Percentiles rank a stretch among this genome's conserved stretches.
Evolutionary conservation across 768 basidiomycete species (phyloP).

Genomic region (Cyclocybe cylindracea): DNA sequence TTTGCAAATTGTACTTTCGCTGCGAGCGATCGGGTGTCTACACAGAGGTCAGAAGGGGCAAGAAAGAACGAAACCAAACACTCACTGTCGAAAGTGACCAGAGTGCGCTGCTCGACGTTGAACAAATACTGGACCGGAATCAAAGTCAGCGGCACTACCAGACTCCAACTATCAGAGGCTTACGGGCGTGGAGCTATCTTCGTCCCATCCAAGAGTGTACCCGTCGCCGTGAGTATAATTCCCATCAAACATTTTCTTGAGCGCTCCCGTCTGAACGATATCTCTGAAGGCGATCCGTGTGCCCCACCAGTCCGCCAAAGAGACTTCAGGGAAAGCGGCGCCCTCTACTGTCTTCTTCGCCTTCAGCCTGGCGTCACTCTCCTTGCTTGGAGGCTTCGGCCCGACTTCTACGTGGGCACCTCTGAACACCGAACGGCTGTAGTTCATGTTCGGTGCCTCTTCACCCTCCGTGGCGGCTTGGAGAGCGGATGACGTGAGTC

Average conservation of each 20-base stretch:
- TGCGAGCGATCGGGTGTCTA: slow-evolving; percentile 34
- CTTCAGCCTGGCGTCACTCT: background rate
- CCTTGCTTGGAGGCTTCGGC: slow-evolving; percentile 3
- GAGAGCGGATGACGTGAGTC: slow-evolving; percentile 13
- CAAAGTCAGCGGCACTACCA: background rate
- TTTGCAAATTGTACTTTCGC: slow-evolving; percentile 58
- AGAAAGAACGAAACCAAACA: slow-evolving; percentile 29
- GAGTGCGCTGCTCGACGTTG: slow-evolving; percentile 40
- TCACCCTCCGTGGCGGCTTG: background rate
- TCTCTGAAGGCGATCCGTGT: slow-evolving; percentile 49
- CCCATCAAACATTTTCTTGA: slow-evolving; percentile 41
- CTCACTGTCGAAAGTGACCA: slow-evolving; percentile 64
- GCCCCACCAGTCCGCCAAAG: slow-evolving; percentile 36
- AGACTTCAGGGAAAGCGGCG: background rate
- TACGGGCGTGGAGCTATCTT: slow-evolving; percentile 64
- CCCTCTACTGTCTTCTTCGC: background rate
- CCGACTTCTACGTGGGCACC: background rate
- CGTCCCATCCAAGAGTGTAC: slow-evolving; percentile 59
- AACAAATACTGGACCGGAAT: slow-evolving; percentile 38
- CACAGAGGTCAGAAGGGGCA: slow-evolving; percentile 15
- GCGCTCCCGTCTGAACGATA: slow-evolving; percentile 42
- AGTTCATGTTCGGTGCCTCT: too few species aligned
- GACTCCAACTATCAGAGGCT: background rate
- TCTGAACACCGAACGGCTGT: background rate
- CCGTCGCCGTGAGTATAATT: slow-evolving; percentile 43